A percentile compares a stretch with the other conserved stretches of the same genome.
phyloP scores from a whole-genome alignment of 164 flowering plant genomes.

The Santalum album region DNA sequence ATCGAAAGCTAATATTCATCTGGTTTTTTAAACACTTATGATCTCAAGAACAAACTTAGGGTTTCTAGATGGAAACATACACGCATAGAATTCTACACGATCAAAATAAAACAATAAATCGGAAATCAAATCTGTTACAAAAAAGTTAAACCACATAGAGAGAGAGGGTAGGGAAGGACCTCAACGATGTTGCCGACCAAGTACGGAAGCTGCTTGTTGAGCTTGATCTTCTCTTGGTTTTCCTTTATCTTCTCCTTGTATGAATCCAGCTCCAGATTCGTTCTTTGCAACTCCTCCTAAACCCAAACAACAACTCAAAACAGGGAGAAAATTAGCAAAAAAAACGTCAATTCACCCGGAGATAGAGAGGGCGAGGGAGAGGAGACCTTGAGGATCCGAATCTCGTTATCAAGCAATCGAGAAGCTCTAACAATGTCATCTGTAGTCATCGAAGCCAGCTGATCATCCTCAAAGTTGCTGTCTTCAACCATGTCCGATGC shows the following conservation, averaged over 20 bases:
- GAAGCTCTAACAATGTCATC: constrained; percentile 72
- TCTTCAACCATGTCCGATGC: constrained; percentile 76
- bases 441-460: constrained; percentile 59
- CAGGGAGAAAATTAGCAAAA: neutral
- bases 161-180: constrained; percentile 24
- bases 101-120: neutral
- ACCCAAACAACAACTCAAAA: neutral
- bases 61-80: neutral
- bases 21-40: too few relatives aligned
- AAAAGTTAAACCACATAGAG: neutral
- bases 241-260: constrained; percentile 75
- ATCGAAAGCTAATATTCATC: too few relatives aligned
- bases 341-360: neutral
- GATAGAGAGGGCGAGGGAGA: constrained; percentile 1
- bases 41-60: neutral
- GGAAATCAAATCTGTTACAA: neutral
- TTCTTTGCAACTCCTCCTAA: constrained; percentile 74
- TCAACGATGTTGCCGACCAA: constrained; percentile 83
- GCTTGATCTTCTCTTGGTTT: constrained; percentile 84
- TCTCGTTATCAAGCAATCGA: constrained; percentile 79
- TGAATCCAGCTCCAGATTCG: constrained; percentile 57
- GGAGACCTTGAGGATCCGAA: constrained; percentile 55
- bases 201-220: constrained; percentile 85
- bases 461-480: constrained; percentile 62
- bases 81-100: neutral